Evolutionary conservation across 176 grass and related monocot genomes (phyloP).

Genomic region (Musa acuminata): DNA sequence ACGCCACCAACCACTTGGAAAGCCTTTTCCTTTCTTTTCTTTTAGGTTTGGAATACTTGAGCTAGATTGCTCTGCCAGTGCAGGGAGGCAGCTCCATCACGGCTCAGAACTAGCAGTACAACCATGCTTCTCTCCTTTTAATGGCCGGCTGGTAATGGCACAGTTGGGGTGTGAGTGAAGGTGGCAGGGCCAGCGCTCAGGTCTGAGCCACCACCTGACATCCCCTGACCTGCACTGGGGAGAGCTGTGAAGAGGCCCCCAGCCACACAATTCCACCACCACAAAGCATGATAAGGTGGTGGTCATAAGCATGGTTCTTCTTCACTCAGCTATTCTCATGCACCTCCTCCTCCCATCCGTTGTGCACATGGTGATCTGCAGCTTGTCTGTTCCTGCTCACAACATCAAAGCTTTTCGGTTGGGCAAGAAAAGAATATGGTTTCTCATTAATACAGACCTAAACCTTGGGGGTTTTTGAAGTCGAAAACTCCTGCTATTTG

Average conservation of each 20-base stretch:
- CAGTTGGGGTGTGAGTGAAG: background rate
- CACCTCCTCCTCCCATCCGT: background rate
- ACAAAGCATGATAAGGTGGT: background rate
- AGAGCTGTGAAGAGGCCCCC: conserved; percentile 2
- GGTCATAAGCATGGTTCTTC: background rate
- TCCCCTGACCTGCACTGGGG: background rate
- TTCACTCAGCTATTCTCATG: background rate
- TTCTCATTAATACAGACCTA: background rate
- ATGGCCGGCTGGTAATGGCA: conserved; percentile 4
- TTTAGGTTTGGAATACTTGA: background rate
- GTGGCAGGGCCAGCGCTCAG: background rate
- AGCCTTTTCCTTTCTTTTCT: no score
- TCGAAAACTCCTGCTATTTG: background rate
- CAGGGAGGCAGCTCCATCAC: background rate
- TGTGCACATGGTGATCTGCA: no score
- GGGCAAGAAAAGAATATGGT: background rate
- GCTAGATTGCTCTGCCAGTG: background rate
- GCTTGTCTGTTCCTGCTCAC: background rate
- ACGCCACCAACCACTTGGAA: no score
- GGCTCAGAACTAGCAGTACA: background rate
- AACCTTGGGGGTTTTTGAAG: background rate
- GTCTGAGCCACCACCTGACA: conserved; percentile 18
- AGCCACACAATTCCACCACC: background rate
- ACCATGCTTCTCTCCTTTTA: conserved; percentile 1
- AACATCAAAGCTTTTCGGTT: no score